Evolutionary conservation across 2,329 filamentous ascomycete species (phyloP), one percentile per base, ranked within the genome.

Genomic region (Fusarium sp.): DNA sequence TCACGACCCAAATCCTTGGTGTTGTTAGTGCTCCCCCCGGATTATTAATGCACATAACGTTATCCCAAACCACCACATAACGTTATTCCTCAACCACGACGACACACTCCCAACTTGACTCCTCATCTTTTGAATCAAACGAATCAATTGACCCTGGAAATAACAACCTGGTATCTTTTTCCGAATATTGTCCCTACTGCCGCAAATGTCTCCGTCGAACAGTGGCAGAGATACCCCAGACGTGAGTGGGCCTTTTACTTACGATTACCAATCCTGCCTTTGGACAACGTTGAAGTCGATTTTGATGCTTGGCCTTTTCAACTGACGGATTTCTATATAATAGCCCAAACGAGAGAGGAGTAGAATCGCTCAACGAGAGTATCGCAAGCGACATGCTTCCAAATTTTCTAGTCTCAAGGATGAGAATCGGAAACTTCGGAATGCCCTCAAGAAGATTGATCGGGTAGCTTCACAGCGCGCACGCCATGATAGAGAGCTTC

Each of bases 271-370:
- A 74, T 54, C 70, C 37, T 3, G 18, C 31, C 22, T 22, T 45
- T 29, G 20, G 14, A 20, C 20, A 40, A 42, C 52, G 59, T 40
- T 50, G 42, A 58, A 40, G 27, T 31, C 18, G 27, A 37, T 5
- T 9, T 20, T 9, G 40, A n/a, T 16, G 27, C 29, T 14, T 6
- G 16, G 29, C n/a, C 31, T 38, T 31, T 40, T 13, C 20, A n/a
- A 34, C 50, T 58, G 31, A 54, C 68, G 34, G 34, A 35, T 35
- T 35, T 35, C n/a, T 54, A 10, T 31, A 7, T 6, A 10, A 31
- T 50, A 79, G 77, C 69, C 76, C 20, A 78, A 76, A 50, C 76
- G 75, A 5, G 77, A 79, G 62, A 73, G 77, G 42, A 77, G 77
- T 42, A 76, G 72, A 60, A 47, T 76, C 31, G 77, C 77, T 6